phyloP scores from a whole-genome alignment of 805 yeast species.

The Candida argentea region DNA sequence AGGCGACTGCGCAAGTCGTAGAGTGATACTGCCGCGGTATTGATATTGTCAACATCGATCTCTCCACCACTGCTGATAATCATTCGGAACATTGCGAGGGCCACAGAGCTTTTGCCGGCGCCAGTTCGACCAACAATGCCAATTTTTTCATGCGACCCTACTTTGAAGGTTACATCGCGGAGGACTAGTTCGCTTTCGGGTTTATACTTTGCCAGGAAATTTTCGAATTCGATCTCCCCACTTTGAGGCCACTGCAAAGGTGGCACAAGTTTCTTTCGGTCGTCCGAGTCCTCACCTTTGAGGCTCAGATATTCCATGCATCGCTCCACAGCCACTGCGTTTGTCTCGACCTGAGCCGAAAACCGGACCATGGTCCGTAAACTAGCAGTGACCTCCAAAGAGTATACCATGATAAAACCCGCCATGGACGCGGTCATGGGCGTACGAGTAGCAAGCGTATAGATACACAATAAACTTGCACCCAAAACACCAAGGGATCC shows the following conservation, averaged over 20 bases:
- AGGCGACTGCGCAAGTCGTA: slow-evolving; percentile 13
- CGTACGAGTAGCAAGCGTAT: slow-evolving; percentile 24
- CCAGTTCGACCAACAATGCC: slow-evolving; percentile 20
- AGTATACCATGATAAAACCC: slow-evolving; percentile 57
- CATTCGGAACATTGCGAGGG: slow-evolving; percentile 16
- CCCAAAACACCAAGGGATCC: slow-evolving; percentile 13
- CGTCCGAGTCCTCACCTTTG: slow-evolving; percentile 25
- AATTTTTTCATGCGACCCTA: slow-evolving; percentile 14
- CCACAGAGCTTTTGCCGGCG: slow-evolving; percentile 18
- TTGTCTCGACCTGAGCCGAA: slow-evolving; percentile 57
- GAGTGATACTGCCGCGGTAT: slow-evolving; percentile 8
- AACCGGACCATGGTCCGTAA: slow-evolving; percentile 48
- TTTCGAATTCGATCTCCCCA: slow-evolving; percentile 55
- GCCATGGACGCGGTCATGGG: slow-evolving; percentile 50
- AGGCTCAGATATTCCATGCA: slow-evolving; percentile 48
- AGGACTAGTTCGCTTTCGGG: slow-evolving; percentile 12
- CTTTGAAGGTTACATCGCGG: slow-evolving; percentile 6
- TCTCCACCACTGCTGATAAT: slow-evolving; percentile 11
- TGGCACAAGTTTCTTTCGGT: slow-evolving; percentile 62
- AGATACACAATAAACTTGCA: slow-evolving; percentile 32
- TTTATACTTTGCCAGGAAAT: slow-evolving; percentile 14
- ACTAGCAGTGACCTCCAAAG: slow-evolving; percentile 45
- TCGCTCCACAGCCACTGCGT: slow-evolving; percentile 60
- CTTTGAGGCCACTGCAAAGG: slow-evolving; percentile 59
- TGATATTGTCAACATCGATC: slow-evolving; percentile 11